A percentile compares a stretch with the other conserved stretches of the same genome.
phyloP scores from a whole-genome alignment of 352 stramenopile genomes.

The Phytophthora sp. region DNA sequence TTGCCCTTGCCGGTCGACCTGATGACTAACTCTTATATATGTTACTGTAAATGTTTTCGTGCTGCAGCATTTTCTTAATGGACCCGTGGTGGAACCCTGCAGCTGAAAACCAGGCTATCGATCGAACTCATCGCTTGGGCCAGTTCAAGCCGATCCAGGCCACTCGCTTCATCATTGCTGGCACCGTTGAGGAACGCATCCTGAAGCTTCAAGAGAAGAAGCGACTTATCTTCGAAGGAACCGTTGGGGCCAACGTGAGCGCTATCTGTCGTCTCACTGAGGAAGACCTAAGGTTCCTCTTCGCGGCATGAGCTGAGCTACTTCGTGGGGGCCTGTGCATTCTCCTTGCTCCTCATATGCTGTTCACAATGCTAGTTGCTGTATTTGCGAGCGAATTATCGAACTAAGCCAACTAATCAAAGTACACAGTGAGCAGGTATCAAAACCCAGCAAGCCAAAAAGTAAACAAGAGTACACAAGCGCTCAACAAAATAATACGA shows the following conservation, averaged over 20 bases:
- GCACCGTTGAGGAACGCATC: constrained; percentile 98
- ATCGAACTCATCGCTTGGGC: constrained; percentile 97
- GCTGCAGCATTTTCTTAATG: constrained; percentile 94
- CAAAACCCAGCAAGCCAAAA: constrained; percentile 48
- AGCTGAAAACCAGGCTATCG: constrained; percentile 95
- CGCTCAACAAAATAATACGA: constrained; percentile 45
- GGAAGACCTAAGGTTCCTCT: constrained; percentile 95
- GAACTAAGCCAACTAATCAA: constrained; percentile 31
- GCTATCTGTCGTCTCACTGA: constrained; percentile 92
- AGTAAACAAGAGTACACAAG: constrained; percentile 40
- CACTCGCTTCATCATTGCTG: constrained; percentile 97
- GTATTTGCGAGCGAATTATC: constrained; percentile 38
- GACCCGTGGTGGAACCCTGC: constrained; percentile 99
- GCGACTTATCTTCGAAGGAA: constrained; percentile 98
- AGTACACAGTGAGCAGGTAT: constrained; percentile 30
- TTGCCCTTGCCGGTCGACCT: not conserved
- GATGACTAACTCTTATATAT: too few relatives aligned
- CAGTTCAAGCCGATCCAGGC: constrained; percentile 98
- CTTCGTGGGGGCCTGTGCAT: not conserved
- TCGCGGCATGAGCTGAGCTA: constrained; percentile 52
- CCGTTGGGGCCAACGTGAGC: constrained; percentile 93
- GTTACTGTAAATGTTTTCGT: too few relatives aligned
- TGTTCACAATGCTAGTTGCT: constrained; percentile 40
- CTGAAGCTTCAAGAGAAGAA: constrained; percentile 96
- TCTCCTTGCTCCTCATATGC: constrained; percentile 5